Percentiles rank a stretch among this genome's conserved stretches.
phyloP scores from a whole-genome alignment of 2,329 filamentous ascomycete genomes.

The Pyrenophora tritici-repentis region DNA sequence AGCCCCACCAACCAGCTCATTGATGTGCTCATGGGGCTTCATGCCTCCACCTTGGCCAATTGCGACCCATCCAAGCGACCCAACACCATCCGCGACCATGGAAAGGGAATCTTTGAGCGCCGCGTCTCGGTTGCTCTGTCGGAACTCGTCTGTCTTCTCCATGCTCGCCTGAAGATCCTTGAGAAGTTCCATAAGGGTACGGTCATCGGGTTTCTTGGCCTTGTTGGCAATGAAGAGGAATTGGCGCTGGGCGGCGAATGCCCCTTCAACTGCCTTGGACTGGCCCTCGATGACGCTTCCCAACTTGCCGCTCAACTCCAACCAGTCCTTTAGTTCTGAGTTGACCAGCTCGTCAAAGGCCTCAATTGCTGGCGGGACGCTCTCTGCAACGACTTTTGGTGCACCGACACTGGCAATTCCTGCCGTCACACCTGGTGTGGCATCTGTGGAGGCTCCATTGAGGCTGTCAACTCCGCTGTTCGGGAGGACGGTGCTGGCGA shows the following conservation, averaged over 20 bases:
- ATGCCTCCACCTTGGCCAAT: conserved; percentile 61
- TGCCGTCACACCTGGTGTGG: conserved; percentile 39
- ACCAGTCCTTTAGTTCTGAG: conserved; percentile 75
- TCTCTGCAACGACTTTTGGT: conserved; percentile 46
- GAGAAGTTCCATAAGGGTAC: conserved; percentile 74
- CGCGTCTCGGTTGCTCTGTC: conserved; percentile 78
- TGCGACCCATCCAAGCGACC: conserved; percentile 87
- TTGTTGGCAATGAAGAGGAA: conserved; percentile 88
- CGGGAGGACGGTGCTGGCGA: conserved; percentile 72
- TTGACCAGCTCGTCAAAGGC: conserved; percentile 84
- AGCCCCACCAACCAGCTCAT: conserved; percentile 79
- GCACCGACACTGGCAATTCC: conserved; percentile 39
- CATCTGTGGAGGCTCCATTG: conserved; percentile 37
- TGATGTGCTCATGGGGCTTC: conserved; percentile 84
- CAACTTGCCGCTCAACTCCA: conserved; percentile 75
- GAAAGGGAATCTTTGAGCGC: conserved; percentile 80
- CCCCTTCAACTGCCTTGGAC: conserved; percentile 62
- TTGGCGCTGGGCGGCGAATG: conserved; percentile 83
- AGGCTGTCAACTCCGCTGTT: conserved; percentile 20
- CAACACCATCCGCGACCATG: conserved; percentile 87
- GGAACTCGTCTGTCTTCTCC: conserved; percentile 76
- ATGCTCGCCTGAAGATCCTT: conserved; percentile 86
- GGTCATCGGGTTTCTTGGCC: conserved; percentile 85
- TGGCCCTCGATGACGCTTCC: conserved; percentile 81
- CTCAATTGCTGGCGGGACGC: conserved; percentile 68